A percentile compares a stretch with the other conserved stretches of the same genome.
phyloP scores from a whole-genome alignment of 2,329 filamentous ascomycete species.

The Aspergillus proliferans region DNA sequence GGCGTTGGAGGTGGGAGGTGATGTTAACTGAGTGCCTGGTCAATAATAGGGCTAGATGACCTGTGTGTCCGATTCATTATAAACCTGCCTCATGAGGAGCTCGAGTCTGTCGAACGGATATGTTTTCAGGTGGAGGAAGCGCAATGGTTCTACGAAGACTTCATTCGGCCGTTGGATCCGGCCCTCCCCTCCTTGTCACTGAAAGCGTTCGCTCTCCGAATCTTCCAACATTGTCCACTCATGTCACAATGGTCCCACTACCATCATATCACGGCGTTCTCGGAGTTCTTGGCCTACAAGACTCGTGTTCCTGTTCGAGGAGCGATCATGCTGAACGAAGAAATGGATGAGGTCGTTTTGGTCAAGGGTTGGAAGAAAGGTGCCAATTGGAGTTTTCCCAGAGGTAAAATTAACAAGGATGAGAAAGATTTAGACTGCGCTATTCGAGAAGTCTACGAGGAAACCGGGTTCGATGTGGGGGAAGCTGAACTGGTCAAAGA shows the following conservation, averaged over 20 bases:
- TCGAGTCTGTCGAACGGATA: conserved; percentile 83
- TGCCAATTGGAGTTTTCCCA: conserved; percentile 91
- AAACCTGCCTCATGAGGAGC: conserved; percentile 87
- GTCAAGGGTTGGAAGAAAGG: conserved; percentile 98
- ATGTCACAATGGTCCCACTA: conserved; percentile 73
- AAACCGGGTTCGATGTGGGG: conserved; percentile 82
- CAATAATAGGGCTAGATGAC: conserved; percentile 77
- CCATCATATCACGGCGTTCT: conserved; percentile 75
- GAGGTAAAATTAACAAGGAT: conserved; percentile 97
- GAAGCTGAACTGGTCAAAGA: conserved; percentile 69
- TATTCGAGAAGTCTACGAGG: conserved; percentile 88
- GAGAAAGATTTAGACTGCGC: conserved; percentile 92
- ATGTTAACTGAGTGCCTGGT: conserved; percentile 15
- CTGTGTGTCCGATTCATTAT: conserved; percentile 97
- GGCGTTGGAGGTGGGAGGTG: conserved; percentile 1
- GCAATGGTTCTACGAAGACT: conserved; percentile 99
- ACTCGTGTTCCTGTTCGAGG: conserved; percentile 88
- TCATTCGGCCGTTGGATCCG: conserved; percentile 84
- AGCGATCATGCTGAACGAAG: conserved; percentile 83
- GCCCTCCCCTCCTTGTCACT: conserved; percentile 78
- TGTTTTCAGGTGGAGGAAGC: conserved; percentile 99
- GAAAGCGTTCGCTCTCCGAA: conserved; percentile 76
- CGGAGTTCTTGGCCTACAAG: conserved; percentile 91
- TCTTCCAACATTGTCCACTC: conserved; percentile 90
- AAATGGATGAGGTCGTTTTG: conserved; percentile 89